These are phyloP conservation scores for Moricandia moricandioides DNA, from an alignment of 345 rosid species.

Conservation along the genomic window DNA sequence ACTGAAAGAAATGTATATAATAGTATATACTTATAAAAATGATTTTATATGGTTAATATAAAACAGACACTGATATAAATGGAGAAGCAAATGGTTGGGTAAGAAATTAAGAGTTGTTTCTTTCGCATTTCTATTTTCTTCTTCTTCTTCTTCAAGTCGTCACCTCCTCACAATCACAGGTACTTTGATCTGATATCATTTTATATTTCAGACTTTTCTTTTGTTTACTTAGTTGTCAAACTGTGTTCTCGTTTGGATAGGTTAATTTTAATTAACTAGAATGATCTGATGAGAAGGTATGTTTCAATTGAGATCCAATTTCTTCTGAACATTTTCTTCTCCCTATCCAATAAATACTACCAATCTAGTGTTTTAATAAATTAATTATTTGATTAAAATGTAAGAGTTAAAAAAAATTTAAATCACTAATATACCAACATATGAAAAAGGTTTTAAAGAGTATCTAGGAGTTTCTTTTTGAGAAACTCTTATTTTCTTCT, in stretches of 20 bases:
- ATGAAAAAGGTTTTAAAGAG: too few relatives aligned
- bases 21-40: neutral
- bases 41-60: neutral
- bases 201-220: neutral
- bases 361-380: neutral
- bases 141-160: constrained; percentile 7
- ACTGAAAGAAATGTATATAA: neutral
- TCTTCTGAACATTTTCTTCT: constrained; percentile 7
- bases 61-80: constrained; percentile 18
- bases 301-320: neutral
- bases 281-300: neutral
- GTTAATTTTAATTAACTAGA: neutral
- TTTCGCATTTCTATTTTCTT: constrained; percentile 8
- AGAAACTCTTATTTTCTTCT: too few relatives aligned
- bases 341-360: constrained; percentile 12
- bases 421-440: too few relatives aligned
- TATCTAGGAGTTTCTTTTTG: too few relatives aligned
- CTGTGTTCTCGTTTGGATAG: neutral
- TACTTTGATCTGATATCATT: constrained; percentile 6
- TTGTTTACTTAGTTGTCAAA: neutral
- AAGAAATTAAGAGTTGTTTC: constrained; percentile 21
- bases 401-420: too few relatives aligned
- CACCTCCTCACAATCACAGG: constrained; percentile 1
- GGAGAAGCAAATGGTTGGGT: constrained; percentile 20
- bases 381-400: too few relatives aligned